Conservation (phyloP, 2,329 filamentous ascomycete genomes). For the Sarocladiaceae sp. region DNA sequence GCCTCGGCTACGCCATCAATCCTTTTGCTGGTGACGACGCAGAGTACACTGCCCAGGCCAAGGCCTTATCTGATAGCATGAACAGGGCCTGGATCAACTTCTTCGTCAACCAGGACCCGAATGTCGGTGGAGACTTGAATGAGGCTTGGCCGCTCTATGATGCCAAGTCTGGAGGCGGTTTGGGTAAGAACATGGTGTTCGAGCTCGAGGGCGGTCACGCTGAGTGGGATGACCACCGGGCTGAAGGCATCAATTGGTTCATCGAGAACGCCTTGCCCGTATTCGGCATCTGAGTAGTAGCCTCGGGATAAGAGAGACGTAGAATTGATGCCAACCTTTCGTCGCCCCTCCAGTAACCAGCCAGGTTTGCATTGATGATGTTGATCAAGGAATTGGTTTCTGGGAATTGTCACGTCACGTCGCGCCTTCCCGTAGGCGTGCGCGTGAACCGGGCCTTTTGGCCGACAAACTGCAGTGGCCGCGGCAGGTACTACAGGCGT, state of each 20-base stretch:
- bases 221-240: constrained; percentile 20
- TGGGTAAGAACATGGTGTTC: constrained; percentile 19
- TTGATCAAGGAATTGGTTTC: no score
- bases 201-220: constrained; percentile 15
- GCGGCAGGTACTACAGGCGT: no score
- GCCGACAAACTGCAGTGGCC: no score
- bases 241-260: constrained; percentile 19
- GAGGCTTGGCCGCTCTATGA: constrained; percentile 18
- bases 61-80: constrained; percentile 16
- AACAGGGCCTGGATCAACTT: constrained; percentile 20
- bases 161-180: constrained; percentile 13
- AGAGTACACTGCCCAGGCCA: constrained; percentile 14
- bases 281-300: constrained; percentile 15
- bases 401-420: no score
- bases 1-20: constrained; percentile 19
- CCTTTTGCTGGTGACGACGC: constrained; percentile 17
- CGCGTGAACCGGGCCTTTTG: no score
- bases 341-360: no score
- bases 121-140: constrained; percentile 11
- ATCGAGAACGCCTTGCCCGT: constrained; percentile 16
- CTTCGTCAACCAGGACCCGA: constrained; percentile 13
- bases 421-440: no score
- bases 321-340: no score
- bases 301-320: no score
- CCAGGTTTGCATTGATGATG: no score